A percentile compares a stretch with the other conserved stretches of the same genome.
phyloP scores from a whole-genome alignment of 2,329 filamentous ascomycete genomes.

The Hypoxylon sp. region DNA sequence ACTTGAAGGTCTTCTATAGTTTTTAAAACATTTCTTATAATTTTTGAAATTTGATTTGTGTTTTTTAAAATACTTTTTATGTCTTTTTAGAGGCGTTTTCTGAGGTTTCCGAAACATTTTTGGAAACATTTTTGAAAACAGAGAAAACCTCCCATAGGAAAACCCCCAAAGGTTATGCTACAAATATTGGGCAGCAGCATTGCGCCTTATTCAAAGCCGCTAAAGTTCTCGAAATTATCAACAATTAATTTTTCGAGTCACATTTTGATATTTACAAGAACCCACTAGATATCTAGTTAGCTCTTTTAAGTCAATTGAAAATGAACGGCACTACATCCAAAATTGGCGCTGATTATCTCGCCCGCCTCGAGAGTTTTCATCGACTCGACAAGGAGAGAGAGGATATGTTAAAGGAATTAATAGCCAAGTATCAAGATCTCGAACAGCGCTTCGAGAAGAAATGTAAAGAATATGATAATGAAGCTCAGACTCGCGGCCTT shows the following conservation, averaged over 20 bases:
- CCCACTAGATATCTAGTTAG: not conserved
- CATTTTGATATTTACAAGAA: not conserved
- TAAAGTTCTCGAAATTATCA: not conserved
- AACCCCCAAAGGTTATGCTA: not conserved
- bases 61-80: not conserved
- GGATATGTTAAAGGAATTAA: slow-evolving; percentile 36
- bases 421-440: slow-evolving; percentile 32
- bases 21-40: not conserved
- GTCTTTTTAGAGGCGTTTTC: too few relatives aligned
- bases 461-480: slow-evolving; percentile 34
- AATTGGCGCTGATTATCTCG: slow-evolving; percentile 20
- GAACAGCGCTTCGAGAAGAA: slow-evolving; percentile 35
- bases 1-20: not conserved
- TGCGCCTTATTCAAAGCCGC: not conserved
- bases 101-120: too few relatives aligned
- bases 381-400: slow-evolving; percentile 36
- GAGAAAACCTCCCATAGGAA: not conserved
- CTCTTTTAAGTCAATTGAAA: slow-evolving; percentile 7
- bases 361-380: slow-evolving; percentile 35
- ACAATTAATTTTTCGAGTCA: not conserved
- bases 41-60: not conserved
- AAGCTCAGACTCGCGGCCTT: slow-evolving; percentile 29
- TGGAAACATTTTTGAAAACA: too few relatives aligned
- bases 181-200: not conserved
- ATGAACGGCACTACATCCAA: slow-evolving; percentile 26